Conservation (phyloP, 1,284 basidiomycete genomes). For the Limonomyces culmigenus region DNA sequence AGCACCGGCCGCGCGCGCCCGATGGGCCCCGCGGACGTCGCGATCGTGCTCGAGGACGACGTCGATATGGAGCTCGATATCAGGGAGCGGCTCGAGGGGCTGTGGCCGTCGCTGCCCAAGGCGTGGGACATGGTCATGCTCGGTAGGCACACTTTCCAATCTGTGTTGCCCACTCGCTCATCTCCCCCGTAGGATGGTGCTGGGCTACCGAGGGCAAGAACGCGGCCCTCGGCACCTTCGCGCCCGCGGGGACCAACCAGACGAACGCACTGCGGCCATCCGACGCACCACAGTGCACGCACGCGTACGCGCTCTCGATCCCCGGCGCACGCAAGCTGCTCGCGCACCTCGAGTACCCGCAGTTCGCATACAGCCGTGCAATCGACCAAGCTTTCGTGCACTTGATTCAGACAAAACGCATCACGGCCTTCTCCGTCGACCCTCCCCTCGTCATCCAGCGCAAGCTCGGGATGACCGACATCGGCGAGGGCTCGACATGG, state of each 20-base stretch:
- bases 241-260: neutral
- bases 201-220: constrained; percentile 45
- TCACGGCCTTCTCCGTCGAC: neutral
- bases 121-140: constrained; percentile 69
- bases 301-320: constrained; percentile 43
- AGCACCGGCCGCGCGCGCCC: no score
- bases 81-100: constrained; percentile 21
- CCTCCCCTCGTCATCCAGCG: neutral
- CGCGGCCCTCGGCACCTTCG: constrained; percentile 10
- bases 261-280: constrained; percentile 47
- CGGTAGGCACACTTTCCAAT: no score
- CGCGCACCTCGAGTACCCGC: constrained; percentile 34
- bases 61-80: constrained; percentile 64
- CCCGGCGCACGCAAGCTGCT: constrained; percentile 37
- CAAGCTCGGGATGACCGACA: no score
- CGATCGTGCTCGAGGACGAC: constrained; percentile 70
- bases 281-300: constrained; percentile 44
- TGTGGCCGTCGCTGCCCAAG: constrained; percentile 40
- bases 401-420: constrained; percentile 33
- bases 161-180: no score
- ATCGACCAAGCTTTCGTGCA: constrained; percentile 61
- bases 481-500: no score
- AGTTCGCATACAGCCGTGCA: constrained; percentile 62
- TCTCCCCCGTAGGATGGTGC: constrained; percentile 63
- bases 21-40: no score